Conservation (phyloP, 352 stramenopile species). For the Phytopythium ostracodes region DNA sequence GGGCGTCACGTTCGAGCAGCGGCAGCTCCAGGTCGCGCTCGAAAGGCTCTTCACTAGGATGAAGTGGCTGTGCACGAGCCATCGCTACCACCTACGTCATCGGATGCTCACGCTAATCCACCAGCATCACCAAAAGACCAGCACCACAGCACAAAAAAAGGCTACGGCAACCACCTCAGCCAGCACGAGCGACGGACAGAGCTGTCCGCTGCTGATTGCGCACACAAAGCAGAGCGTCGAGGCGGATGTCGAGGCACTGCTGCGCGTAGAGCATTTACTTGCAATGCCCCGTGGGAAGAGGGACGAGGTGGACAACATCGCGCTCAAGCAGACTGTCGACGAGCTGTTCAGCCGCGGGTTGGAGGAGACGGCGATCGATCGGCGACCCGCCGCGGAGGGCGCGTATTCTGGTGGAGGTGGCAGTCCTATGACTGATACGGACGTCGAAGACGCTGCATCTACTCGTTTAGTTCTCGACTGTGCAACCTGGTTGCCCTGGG, state of each 20-base stretch:
- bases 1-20: slow-evolving; percentile 24
- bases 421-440: neutral
- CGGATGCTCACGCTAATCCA: slow-evolving; percentile 45
- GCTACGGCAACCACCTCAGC: slow-evolving; percentile 8
- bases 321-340: neutral
- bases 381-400: too few relatives aligned
- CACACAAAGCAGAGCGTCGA: slow-evolving; percentile 22
- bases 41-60: slow-evolving; percentile 38
- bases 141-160: neutral
- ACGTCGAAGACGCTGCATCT: neutral
- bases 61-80: slow-evolving; percentile 43
- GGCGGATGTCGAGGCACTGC: slow-evolving; percentile 22
- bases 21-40: slow-evolving; percentile 18
- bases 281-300: slow-evolving; percentile 2
- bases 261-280: slow-evolving; percentile 12
- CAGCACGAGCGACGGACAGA: slow-evolving; percentile 9
- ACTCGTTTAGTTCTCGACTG: neutral
- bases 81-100: slow-evolving; percentile 46
- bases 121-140: slow-evolving; percentile 17
- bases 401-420: neutral
- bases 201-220: slow-evolving; percentile 41
- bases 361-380: neutral
- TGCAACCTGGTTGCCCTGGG: slow-evolving; percentile 18
- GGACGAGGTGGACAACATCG: neutral
- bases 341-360: neutral